These are phyloP conservation scores for Musa beccarii DNA, from an alignment of 176 grass and related monocot species.

Conservation along the genomic window DNA sequence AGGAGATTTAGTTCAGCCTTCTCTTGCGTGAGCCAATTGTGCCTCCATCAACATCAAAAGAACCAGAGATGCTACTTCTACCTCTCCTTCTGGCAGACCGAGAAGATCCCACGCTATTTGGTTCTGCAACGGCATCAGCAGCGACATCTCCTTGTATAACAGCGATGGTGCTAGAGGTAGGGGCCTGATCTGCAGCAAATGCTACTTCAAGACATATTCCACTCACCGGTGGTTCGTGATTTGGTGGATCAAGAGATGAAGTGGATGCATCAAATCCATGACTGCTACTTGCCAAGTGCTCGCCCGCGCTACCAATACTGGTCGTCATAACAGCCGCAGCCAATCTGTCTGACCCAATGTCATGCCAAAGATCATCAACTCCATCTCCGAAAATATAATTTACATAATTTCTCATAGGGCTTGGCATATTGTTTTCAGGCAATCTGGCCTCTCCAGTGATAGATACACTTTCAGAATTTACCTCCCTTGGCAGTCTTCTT, in stretches of 20 bases:
- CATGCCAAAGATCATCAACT: conserved; percentile 67
- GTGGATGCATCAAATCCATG: not conserved
- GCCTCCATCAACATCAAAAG: not conserved
- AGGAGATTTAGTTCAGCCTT: not conserved
- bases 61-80: conserved; percentile 19
- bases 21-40: not conserved
- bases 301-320: conserved; percentile 56
- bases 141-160: conserved; percentile 25
- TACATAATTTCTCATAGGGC: conserved; percentile 30
- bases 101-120: conserved; percentile 1
- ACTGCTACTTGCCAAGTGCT: conserved; percentile 25
- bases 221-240: not conserved
- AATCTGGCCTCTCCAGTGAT: conserved; percentile 25
- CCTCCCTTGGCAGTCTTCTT: conserved; percentile 42
- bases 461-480: not conserved
- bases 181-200: conserved; percentile 22
- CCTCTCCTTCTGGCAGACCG: conserved; percentile 20
- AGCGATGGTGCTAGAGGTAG: conserved; percentile 32
- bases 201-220: conserved; percentile 5
- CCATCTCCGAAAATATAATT: conserved; percentile 39
- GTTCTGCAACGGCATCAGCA: conserved; percentile 19
- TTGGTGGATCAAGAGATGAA: not conserved
- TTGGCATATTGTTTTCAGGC: conserved; percentile 31
- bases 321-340: conserved; percentile 31
- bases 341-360: conserved; percentile 55